Conservation (phyloP, 805 yeast genomes). For the Barnettozyma sucrosica region DNA sequence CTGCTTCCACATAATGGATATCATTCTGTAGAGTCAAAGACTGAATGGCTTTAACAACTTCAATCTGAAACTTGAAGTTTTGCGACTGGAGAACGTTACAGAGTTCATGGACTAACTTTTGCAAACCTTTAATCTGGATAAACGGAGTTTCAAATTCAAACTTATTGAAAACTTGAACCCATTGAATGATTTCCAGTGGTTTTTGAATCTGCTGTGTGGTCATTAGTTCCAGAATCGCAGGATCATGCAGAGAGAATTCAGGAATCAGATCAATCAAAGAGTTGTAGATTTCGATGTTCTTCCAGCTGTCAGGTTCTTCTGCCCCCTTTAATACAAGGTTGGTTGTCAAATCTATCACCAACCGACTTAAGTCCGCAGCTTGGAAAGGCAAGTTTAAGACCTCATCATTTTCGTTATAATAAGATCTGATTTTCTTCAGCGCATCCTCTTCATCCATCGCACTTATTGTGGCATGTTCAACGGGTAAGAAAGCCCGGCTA, state of each 20-base stretch:
- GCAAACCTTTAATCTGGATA: slow-evolving; percentile 17
- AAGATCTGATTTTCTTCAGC: slow-evolving; percentile 27
- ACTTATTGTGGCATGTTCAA: slow-evolving; percentile 34
- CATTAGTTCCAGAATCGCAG: slow-evolving; percentile 28
- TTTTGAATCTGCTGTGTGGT: slow-evolving; percentile 11
- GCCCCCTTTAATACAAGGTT: slow-evolving; percentile 20
- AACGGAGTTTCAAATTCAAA: slow-evolving; percentile 25
- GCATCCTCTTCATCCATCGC: slow-evolving; percentile 18
- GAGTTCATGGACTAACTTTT: slow-evolving; percentile 16
- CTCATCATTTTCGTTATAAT: slow-evolving; percentile 29
- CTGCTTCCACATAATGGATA: slow-evolving; percentile 62
- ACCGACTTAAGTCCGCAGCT: slow-evolving; percentile 38
- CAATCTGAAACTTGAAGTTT: slow-evolving; percentile 49
- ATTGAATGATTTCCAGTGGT: slow-evolving; percentile 21
- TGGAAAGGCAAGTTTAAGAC: slow-evolving; percentile 33
- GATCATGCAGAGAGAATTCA: slow-evolving; percentile 30
- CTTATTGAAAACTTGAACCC: slow-evolving; percentile 28
- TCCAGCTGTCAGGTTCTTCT: slow-evolving; percentile 16
- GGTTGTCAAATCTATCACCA: slow-evolving; percentile 31
- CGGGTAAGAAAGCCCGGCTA: slow-evolving; percentile 53
- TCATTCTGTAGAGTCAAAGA: slow-evolving; percentile 50
- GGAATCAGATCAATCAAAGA: slow-evolving; percentile 43
- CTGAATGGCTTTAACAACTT: slow-evolving; percentile 61
- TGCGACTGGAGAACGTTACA: slow-evolving; percentile 12
- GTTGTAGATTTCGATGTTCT: slow-evolving; percentile 32